A percentile compares a stretch with the other conserved stretches of the same genome.
Conservation (phyloP, 2,329 filamentous ascomycete genomes). For the Colletotrichum noveboracense region DNA sequence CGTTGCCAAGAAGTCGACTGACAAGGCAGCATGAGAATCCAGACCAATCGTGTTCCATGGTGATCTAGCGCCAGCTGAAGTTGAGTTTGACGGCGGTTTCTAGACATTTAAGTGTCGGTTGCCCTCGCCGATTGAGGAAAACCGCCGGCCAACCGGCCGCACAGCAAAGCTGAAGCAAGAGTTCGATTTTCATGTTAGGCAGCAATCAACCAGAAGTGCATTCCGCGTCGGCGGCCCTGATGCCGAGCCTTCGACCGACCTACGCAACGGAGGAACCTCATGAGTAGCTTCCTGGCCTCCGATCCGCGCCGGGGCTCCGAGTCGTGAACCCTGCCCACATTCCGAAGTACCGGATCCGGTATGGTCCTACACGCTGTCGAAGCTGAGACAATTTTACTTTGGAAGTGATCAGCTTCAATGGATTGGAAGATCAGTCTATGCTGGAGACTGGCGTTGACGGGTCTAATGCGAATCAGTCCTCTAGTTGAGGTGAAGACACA, state of each 20-base stretch:
- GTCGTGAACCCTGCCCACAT: not conserved
- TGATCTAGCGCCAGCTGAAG: not conserved
- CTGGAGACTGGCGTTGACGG: not conserved
- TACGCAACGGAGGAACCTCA: not conserved
- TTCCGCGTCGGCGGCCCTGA: not conserved
- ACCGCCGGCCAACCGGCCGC: not conserved
- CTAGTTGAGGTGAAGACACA: not conserved
- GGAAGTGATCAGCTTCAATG: not conserved
- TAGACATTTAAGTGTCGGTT: not conserved
- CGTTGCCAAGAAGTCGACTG: not conserved
- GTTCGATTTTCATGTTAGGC: not conserved
- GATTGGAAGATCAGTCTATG: not conserved
- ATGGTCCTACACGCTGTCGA: not conserved
- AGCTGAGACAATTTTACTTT: not conserved
- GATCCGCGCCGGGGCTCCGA: not conserved
- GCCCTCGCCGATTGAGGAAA: not conserved
- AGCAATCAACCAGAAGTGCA: not conserved
- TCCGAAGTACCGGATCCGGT: not conserved
- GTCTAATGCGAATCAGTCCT: not conserved
- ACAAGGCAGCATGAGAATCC: not conserved
- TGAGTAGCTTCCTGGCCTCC: not conserved
- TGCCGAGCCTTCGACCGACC: not conserved
- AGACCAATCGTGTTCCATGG: not conserved
- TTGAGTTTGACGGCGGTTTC: not conserved
- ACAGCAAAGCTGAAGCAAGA: not conserved